Evolutionary conservation across 2,329 filamentous ascomycete genomes (phyloP).

Genomic region (Aspergillus aculeatinus): DNA sequence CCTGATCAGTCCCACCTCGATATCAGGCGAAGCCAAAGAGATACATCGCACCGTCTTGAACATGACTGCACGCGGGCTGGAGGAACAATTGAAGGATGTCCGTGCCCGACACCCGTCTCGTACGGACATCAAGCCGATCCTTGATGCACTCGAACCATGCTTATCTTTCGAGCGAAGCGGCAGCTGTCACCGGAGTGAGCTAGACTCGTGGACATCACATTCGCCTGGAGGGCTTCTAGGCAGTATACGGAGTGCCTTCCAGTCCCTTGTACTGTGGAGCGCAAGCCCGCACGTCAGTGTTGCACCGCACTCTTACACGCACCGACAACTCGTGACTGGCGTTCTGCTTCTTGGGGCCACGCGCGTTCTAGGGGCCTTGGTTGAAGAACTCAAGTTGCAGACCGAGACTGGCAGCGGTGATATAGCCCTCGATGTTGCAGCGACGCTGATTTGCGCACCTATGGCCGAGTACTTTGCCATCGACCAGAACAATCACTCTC

Average conservation of each 20-base stretch:
- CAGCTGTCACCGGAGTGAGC: slow-evolving; percentile 48
- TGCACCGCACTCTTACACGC: slow-evolving; percentile 56
- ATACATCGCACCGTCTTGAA: slow-evolving; percentile 61
- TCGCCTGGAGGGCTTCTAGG: slow-evolving; percentile 48
- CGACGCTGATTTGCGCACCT: slow-evolving; percentile 44
- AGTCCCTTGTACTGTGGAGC: slow-evolving; percentile 55
- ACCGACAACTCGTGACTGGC: slow-evolving; percentile 51
- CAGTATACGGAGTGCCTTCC: slow-evolving; percentile 51
- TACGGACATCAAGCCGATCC: slow-evolving; percentile 53
- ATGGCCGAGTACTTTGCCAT: slow-evolving; percentile 41
- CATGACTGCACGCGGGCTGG: slow-evolving; percentile 54
- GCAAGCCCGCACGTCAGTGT: slow-evolving; percentile 51
- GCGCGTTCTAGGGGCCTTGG: slow-evolving; percentile 37
- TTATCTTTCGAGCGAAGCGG: slow-evolving; percentile 52
- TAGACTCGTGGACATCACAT: slow-evolving; percentile 53
- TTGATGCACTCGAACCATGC: slow-evolving; percentile 53
- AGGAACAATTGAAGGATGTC: slow-evolving; percentile 53
- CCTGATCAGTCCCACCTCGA: slow-evolving; percentile 57
- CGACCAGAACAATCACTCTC: slow-evolving; percentile 32
- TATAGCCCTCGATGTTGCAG: slow-evolving; percentile 45
- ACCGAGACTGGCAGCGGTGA: slow-evolving; percentile 41
- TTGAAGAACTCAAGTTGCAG: slow-evolving; percentile 47
- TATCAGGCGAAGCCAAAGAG: slow-evolving; percentile 58
- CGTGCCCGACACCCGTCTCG: slow-evolving; percentile 51
- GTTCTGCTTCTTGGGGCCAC: slow-evolving; percentile 43